Evolutionary conservation across 345 rosid species (phyloP), one percentile per base, ranked within the genome.

Genomic region (Eucalyptus viminalis): DNA sequence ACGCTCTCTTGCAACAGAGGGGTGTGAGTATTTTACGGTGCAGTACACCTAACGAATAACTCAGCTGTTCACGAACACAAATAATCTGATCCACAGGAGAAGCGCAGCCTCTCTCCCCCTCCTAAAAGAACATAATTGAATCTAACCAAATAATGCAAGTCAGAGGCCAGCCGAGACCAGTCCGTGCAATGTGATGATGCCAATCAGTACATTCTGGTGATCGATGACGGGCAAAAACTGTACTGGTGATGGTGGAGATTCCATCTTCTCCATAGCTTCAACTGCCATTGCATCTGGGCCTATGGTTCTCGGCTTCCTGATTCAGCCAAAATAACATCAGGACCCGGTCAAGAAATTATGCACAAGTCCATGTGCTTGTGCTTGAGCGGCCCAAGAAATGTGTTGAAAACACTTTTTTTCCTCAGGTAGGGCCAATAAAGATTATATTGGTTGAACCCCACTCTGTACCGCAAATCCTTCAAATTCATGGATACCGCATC

Each of bases 221-320:
- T 92, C 81, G 29, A 97, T 92, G 89, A 97, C 99, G 0, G 99
- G 99, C 89, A 98, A 92, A 92, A 98, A 98, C 86, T 98, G 99
- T 14, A 97, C 99, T 24, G 99, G 98, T 19, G 98, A 97, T 16
- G 99, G 99, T 21, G 99, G 99, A 1, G 99, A 95, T 88, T 98
- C 99, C 99, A 98, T 98, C 91, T 95, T 96, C 94, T 94, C 93
- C 99, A 97, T 97, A 49, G 99, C 99, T 91, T 96, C 99, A 92
- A 95, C 99, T 11, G 99, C 99, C 99, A 96, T 98, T n/a, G 99
- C 95, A 60, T 98, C 98, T 24, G 97, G 95, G 88, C 92, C 92
- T 11, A 96, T 96, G 37, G 96, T 95, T 92, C 99, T 97, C 27
- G 99, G 97, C 87, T 94, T 94, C 96, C 99, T 98, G 96, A 88